Conservation (phyloP, 2,329 filamentous ascomycete species). For the Dothiorella sarmentorum region DNA sequence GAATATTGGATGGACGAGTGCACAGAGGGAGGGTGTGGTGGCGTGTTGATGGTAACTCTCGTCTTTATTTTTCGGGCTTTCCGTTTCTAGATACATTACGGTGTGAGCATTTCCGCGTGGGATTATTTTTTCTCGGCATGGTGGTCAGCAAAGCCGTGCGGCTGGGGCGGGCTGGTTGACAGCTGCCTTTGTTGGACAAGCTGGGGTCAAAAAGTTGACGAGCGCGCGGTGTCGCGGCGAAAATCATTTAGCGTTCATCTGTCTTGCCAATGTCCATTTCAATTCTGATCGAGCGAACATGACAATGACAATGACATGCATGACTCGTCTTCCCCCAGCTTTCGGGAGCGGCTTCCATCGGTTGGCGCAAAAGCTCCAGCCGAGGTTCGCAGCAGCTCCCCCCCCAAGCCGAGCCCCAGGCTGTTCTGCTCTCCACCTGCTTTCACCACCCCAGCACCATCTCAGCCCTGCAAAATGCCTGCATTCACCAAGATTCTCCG, state of each 20-base stretch:
- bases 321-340: conserved; percentile 4
- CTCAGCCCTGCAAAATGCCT: conserved; percentile 22
- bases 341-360: conserved; percentile 14
- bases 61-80: background rate
- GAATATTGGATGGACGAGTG: conserved; percentile 16
- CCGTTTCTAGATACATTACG: conserved; percentile 14
- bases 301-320: background rate
- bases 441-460: background rate
- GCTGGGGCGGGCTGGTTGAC: background rate
- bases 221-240: conserved; percentile 10
- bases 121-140: conserved; percentile 4
- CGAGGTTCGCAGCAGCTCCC: conserved; percentile 9
- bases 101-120: conserved; percentile 18
- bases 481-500: conserved; percentile 30
- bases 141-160: conserved; percentile 9
- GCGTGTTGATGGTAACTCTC: conserved; percentile 6
- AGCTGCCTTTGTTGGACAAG: conserved; percentile 18
- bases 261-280: background rate
- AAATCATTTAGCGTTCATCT: conserved; percentile 9
- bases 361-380: background rate
- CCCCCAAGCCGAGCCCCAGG: conserved; percentile 2
- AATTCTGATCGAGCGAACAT: background rate
- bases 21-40: background rate
- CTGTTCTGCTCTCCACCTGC: background rate
- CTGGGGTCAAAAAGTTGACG: conserved; percentile 5